Base-by-base conservation (phyloP, 2,329 filamentous ascomycete species). In the Venturia asperata region DNA sequence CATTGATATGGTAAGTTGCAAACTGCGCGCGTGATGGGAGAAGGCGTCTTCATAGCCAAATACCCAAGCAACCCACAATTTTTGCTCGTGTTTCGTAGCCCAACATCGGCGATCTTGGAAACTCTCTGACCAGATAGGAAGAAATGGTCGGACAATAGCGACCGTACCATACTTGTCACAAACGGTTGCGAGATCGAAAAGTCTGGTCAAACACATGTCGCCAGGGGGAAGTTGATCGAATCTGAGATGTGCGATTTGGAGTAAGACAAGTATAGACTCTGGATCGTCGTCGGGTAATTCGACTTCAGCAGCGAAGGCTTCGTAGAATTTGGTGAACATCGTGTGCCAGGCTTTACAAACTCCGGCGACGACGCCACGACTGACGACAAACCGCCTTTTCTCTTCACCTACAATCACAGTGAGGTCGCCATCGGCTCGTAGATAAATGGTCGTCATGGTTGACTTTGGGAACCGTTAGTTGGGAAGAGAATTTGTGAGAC, bases 321-420 rank as follows among this genome's bases (percentile, higher is more conserved):
- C 52, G 27, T 24, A 56, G 17, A 56, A 37, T 13, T 56, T 56
- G 52, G 52, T 56, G 52, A 56, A 56, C 52, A 56, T 56, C 27
- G 52, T 56, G 11, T 56, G 24, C 52, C 52, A 56, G 11, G 52
- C 1, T 56, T 56, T 56, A 13, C 52, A 56, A 13, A 56, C 27
- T 37, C 17, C 30, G 13, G 27, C 15, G 27, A 56, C 19, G 52
- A 27, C 19, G 13, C 27, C 6, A 27, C 52, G 27, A 27, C 27
- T 34, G 17, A 56, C 52, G 5, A 56, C 27, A 37, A 4, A 34
- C n/a, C 52, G 52, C n/a, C 34, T 24, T 27, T 56, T 34, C 30
- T 56, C 11, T 19, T 56, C 52, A 19, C 52, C 52, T 21, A 56
- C 52, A 13, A 34, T 56, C 2, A 56, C 7, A 56, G 52, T 34